Evolutionary conservation across 257 asterid species (phyloP).

Genomic region (Penstemon newberryi): DNA sequence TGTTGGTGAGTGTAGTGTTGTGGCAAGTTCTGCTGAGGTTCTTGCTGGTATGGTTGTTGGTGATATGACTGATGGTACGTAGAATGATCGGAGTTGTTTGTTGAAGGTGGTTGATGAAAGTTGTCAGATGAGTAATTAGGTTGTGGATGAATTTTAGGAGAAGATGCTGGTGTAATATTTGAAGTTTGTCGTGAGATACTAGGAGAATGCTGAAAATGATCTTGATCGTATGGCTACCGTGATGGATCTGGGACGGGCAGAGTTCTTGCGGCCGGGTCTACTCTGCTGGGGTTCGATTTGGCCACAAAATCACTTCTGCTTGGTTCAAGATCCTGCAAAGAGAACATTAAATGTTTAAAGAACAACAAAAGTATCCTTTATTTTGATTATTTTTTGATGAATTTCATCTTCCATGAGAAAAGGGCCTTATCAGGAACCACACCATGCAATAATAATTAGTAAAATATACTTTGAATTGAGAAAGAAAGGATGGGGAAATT

Average conservation of each 20-base stretch:
- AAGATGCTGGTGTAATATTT: slow-evolving; percentile 32
- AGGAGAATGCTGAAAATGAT: slow-evolving; percentile 41
- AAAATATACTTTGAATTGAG: no score
- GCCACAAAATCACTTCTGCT: slow-evolving; percentile 36
- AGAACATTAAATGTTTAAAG: slow-evolving; percentile 9
- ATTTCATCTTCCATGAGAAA: slow-evolving; percentile 12
- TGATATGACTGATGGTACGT: slow-evolving; percentile 53
- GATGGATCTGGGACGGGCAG: slow-evolving; percentile 40
- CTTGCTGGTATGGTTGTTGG: slow-evolving; percentile 46
- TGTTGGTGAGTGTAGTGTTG: slow-evolving; percentile 53
- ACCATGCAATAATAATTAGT: background rate
- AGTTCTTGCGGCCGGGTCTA: slow-evolving; percentile 27
- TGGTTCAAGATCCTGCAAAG: slow-evolving; percentile 57
- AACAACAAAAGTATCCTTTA: background rate
- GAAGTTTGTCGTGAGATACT: slow-evolving; percentile 44
- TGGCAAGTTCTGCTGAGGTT: slow-evolving; percentile 46
- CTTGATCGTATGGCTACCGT: slow-evolving; percentile 36
- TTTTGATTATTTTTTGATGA: background rate
- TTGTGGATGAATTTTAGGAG: slow-evolving; percentile 38
- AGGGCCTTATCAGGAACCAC: background rate
- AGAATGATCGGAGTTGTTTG: slow-evolving; percentile 43
- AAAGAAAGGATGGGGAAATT: no score
- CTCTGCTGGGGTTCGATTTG: slow-evolving; percentile 26
- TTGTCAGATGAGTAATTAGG: slow-evolving; percentile 37
- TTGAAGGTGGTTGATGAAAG: slow-evolving; percentile 48